phyloP scores from a whole-genome alignment of 148 eudicot genomes.

The Polygonum aviculare region DNA sequence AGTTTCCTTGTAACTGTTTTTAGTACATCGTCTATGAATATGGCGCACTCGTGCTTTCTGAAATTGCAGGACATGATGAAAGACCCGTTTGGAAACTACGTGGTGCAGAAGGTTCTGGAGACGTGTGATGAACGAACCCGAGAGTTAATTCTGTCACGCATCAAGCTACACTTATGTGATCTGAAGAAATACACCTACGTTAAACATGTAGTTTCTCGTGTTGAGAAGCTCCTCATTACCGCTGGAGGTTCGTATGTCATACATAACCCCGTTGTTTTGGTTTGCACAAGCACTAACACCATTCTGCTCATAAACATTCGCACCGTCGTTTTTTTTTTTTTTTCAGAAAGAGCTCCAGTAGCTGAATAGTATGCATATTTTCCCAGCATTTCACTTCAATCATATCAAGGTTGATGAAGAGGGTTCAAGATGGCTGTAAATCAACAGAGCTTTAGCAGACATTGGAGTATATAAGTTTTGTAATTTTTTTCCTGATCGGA shows the following conservation, averaged over 20 bases:
- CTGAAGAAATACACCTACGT: conserved; percentile 54
- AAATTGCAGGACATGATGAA: conserved; percentile 58
- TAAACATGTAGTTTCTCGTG: conserved; percentile 55
- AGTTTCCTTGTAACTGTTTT: neutral
- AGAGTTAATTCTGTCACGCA: conserved; percentile 46
- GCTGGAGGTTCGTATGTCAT: conserved; percentile 31
- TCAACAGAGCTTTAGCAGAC: neutral
- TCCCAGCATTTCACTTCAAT: neutral
- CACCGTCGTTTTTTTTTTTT: neutral
- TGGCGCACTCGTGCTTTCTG: neutral
- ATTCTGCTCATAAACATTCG: neutral
- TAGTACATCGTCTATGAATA: neutral
- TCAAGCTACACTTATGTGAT: conserved; percentile 43
- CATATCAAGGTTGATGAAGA: neutral
- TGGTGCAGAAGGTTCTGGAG: conserved; percentile 57
- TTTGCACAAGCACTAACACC: neutral
- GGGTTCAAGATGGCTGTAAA: neutral
- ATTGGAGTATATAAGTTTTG: neutral
- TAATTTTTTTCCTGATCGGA: neutral
- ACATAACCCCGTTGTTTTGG: neutral
- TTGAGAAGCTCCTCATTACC: conserved; percentile 53
- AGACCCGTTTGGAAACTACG: conserved; percentile 64
- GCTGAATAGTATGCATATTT: conserved; percentile 5
- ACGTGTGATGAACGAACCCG: conserved; percentile 50
- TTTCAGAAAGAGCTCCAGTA: conserved; percentile 29